phyloP scores from a whole-genome alignment of 257 asterid species.

The Solanum stenotomum region DNA sequence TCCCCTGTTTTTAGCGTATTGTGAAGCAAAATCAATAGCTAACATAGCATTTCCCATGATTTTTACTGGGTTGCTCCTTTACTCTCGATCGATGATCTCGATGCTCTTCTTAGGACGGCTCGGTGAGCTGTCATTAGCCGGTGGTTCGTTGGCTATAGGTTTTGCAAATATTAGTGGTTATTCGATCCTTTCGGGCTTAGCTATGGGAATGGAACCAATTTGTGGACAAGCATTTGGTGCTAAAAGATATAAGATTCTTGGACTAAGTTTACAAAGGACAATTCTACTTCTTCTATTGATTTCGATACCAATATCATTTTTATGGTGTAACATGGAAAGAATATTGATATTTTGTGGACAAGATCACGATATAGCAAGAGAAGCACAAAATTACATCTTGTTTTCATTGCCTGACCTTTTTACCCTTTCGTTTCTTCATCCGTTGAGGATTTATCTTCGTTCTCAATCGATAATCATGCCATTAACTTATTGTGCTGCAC shows the following conservation, averaged over 20 bases:
- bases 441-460: conserved; percentile 38
- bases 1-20: not conserved
- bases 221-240: conserved; percentile 66
- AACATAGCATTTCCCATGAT: conserved; percentile 1
- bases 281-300: conserved; percentile 25
- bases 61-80: not conserved
- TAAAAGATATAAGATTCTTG: conserved; percentile 30
- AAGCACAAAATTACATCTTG: conserved; percentile 34
- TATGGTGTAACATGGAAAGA: conserved; percentile 44
- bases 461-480: conserved; percentile 48
- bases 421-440: conserved; percentile 37
- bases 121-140: conserved; percentile 15
- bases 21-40: not conserved
- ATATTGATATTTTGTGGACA: conserved; percentile 35
- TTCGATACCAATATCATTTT: conserved; percentile 30
- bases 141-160: conserved; percentile 46
- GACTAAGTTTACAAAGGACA: conserved; percentile 35
- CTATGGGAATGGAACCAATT: conserved; percentile 60
- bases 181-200: conserved; percentile 51
- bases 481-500: conserved; percentile 30
- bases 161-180: conserved; percentile 48
- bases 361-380: conserved; percentile 23
- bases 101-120: not conserved
- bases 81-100: conserved; percentile 1
- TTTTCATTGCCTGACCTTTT: conserved; percentile 39